A percentile compares a stretch with the other conserved stretches of the same genome.
phyloP scores from a whole-genome alignment of 371 early-diverging fungal species.

The Rhizopus microsporus region DNA sequence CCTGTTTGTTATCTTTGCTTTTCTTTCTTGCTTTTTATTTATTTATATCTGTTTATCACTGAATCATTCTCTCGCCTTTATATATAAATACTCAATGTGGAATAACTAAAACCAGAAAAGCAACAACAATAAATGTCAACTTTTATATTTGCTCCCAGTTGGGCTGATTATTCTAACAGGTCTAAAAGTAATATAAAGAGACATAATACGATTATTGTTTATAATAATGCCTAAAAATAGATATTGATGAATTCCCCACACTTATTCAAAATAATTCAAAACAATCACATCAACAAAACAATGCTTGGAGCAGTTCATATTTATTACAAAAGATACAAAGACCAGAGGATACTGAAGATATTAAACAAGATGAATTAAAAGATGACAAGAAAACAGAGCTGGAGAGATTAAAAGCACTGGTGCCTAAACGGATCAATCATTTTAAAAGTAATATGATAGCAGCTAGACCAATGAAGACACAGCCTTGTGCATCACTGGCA shows the following conservation, averaged over 20 bases:
- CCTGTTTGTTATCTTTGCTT: not conserved
- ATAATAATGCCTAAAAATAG: not conserved
- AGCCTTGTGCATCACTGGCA: not conserved
- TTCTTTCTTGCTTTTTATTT: not conserved
- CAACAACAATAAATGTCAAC: slow-evolving; percentile 24
- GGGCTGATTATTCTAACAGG: slow-evolving; percentile 25
- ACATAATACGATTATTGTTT: not conserved
- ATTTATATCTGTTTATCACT: not conserved
- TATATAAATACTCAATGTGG: not conserved
- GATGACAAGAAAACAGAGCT: slow-evolving; percentile 21
- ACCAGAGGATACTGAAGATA: slow-evolving; percentile 5
- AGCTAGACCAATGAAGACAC: slow-evolving; percentile 3
- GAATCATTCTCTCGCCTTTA: slow-evolving; percentile 1
- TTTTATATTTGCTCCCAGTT: slow-evolving; percentile 32
- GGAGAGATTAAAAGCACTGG: slow-evolving; percentile 28
- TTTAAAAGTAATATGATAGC: not conserved
- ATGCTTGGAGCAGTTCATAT: slow-evolving; percentile 22
- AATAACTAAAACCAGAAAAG: not conserved
- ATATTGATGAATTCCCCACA: slow-evolving; percentile 19
- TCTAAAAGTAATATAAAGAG: slow-evolving; percentile 17
- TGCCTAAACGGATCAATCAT: slow-evolving; percentile 21
- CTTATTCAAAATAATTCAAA: slow-evolving; percentile 1
- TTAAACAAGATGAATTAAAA: slow-evolving; percentile 8
- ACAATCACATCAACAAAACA: slow-evolving; percentile 3
- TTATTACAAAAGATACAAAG: slow-evolving; percentile 20